Base-by-base conservation (phyloP, 164 flowering plant species). In the Sedum album region DNA sequence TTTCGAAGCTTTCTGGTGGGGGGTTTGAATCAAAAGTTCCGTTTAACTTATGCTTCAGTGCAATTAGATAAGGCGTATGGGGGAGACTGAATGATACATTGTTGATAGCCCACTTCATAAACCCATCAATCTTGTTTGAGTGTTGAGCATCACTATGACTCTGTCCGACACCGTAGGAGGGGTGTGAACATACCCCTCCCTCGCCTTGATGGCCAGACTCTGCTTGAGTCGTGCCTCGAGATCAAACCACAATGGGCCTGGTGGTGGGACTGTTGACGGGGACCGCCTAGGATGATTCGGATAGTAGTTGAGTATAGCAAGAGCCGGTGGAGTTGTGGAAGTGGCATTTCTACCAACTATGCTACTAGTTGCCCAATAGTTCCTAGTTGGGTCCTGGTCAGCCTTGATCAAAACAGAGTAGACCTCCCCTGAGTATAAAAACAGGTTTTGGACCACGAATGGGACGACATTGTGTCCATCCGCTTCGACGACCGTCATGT, bases 381-480 rank as follows among this genome's bases (percentile, higher is more conserved):
- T 94, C 21, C 68, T 48, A 9, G 84, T 65, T 1, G 92, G 89
- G 70, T 80, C 70, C 80, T 90, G 94, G 68, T 91, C 66, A 1
- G 99, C 85, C 6, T 66, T 79, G 67, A 91, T 28, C 2, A 94
- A 78, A 25, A 91, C 85, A 0, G 99, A 94, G 80, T 91, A 94
- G 74, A 82, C 90, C 70, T 94, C 97, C 0, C 99, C 99, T 0
- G 96, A 91, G 76, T 90, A 88, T 7, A 94, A 83, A 80, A 89
- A 89, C 28, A 94, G 28, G 70, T 84, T 83, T 3, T 83, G 73
- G 0, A 84, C 83, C 0, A 55, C 66, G 64, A 84, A 84, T 21
- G 96, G 96, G n/a, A 86, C 49, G 0, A 94, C 80, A 28, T 91
- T 88, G 77, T 90, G 88, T 36, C 99, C 99, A 62, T 94, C 99